Base-by-base conservation (phyloP, 2,329 filamentous ascomycete genomes). In the Paramyrothecium sp. region DNA sequence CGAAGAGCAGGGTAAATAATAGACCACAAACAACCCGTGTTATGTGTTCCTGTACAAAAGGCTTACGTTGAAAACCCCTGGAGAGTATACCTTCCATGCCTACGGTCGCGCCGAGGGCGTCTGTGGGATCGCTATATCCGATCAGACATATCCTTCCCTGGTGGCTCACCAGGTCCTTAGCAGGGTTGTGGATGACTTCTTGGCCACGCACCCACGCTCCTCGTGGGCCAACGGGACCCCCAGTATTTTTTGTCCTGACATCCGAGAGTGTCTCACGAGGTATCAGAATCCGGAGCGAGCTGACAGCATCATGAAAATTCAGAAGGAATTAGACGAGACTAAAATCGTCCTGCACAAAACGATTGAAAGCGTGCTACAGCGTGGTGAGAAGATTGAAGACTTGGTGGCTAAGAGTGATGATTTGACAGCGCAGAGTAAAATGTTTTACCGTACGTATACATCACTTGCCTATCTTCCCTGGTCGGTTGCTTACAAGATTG, bases 261-360 rank as follows among this genome's bases (percentile, higher is more conserved):
- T 98, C 56, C 88, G 91, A 73, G 89, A 92, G 47, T 96, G 96
- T 75, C 71, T 86, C 51, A 69, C 69, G 68, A 82, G 81, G 68
- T 96, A 92, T 78, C 91, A 97, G 78, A 90, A 97, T 73, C 92
- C 94, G 13, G 81, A 88, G 69, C 85, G 96, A 77, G 93, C 92
- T 64, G 92, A 96, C 78, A 94, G 89, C 75, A 96, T 98, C 71
- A 86, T 92, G 81, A 93, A 92, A 82, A 97, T 99, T 68, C 94
- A 98, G 76, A 90, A 92, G 78, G 92, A 99, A 78, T 82, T 99
- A 60, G 93, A 98, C 70, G 93, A 97, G 82, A 98, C 94, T 59
- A 98, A 97, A 84, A 93, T 96, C 70, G 89, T 97, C 58, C 82
- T 99, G 67, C 92, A 98, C 79, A 96, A 98, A 85, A 97, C 95